Conservation (phyloP, 495 filamentous ascomycete species). For the Rusavskia elegans region DNA sequence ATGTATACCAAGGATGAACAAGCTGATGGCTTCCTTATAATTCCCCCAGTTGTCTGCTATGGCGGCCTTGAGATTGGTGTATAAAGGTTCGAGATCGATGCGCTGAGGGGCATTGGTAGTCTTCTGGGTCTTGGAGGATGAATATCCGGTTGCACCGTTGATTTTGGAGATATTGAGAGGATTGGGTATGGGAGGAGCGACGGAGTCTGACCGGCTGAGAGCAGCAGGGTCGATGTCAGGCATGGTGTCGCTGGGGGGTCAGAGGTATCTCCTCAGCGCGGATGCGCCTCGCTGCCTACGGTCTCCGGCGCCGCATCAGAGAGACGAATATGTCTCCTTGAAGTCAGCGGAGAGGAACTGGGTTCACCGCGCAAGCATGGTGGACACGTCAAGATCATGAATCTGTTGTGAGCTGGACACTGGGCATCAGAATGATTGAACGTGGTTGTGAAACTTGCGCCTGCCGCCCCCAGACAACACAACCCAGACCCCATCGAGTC, state of each 20-base stretch:
- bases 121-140: slow-evolving; percentile 38
- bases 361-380: too few species aligned
- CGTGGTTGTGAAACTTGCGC: background rate
- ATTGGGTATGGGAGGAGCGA: slow-evolving; percentile 39
- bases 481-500: background rate
- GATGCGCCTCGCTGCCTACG: slow-evolving; percentile 11
- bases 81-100: slow-evolving; percentile 81
- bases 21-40: slow-evolving; percentile 70
- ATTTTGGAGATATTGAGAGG: slow-evolving; percentile 40
- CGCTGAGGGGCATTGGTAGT: slow-evolving; percentile 55
- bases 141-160: slow-evolving; percentile 29
- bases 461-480: background rate
- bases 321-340: background rate
- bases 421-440: background rate
- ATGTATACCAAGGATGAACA: slow-evolving; percentile 65
- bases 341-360: background rate
- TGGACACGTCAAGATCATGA: too few species aligned
- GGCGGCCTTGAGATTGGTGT: slow-evolving; percentile 65
- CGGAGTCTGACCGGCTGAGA: slow-evolving; percentile 52
- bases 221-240: slow-evolving; percentile 75
- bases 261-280: slow-evolving; percentile 16
- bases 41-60: slow-evolving; percentile 75
- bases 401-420: too few species aligned
- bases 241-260: slow-evolving; percentile 46
- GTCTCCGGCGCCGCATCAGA: slow-evolving; percentile 13